Conservation (phyloP, 306 rosid species). For the Aeschynomene evenia region DNA sequence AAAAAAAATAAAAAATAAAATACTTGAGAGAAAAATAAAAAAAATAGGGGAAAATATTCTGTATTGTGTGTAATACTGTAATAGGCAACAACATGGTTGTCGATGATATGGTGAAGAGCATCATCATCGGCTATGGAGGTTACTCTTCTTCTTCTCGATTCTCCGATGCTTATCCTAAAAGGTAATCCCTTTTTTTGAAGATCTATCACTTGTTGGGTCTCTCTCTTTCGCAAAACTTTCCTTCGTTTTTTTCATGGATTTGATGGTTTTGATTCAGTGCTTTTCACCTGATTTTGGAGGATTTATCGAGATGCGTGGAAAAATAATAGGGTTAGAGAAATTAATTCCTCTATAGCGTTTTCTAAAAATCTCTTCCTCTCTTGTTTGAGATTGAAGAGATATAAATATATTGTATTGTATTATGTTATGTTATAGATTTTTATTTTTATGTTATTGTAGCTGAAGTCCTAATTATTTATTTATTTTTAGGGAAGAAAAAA, state of each 20-base stretch:
- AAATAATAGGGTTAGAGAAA: slow-evolving; percentile 33
- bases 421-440: background rate
- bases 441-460: background rate
- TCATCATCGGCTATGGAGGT: slow-evolving; percentile 54
- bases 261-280: slow-evolving; percentile 57
- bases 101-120: slow-evolving; percentile 68
- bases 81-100: slow-evolving; percentile 44
- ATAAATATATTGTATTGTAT: background rate
- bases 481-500: slow-evolving; percentile 18
- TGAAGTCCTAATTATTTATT: slow-evolving; percentile 15
- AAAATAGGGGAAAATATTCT: slow-evolving; percentile 3
- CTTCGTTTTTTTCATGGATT: slow-evolving; percentile 40
- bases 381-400: slow-evolving; percentile 40
- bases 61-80: slow-evolving; percentile 24
- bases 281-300: slow-evolving; percentile 65
- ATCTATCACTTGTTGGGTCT: slow-evolving; percentile 28
- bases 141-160: slow-evolving; percentile 65
- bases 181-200: slow-evolving; percentile 60
- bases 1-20: background rate
- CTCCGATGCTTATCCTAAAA: slow-evolving; percentile 71
- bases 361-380: slow-evolving; percentile 37
- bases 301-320: slow-evolving; percentile 46
- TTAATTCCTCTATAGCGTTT: slow-evolving; percentile 54
- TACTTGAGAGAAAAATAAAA: background rate
- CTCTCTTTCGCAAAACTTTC: background rate